Evolutionary conservation across 2,329 filamentous ascomycete genomes (phyloP).

Genomic region (Tetracladium maxilliforme): DNA sequence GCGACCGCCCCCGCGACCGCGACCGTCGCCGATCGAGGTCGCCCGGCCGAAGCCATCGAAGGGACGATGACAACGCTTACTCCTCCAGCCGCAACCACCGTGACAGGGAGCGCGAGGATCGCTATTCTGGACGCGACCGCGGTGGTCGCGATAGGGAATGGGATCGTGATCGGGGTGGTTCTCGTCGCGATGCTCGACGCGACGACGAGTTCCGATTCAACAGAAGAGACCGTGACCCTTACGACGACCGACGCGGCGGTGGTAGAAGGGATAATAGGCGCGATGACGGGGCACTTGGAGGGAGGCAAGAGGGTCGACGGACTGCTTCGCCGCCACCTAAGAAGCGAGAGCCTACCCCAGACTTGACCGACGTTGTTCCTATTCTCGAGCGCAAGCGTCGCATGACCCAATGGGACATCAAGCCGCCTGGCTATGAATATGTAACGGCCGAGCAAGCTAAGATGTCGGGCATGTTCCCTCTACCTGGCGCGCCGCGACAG

Average conservation of each 20-base stretch:
- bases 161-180: constrained; percentile 53
- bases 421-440: constrained; percentile 94
- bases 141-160: constrained; percentile 58
- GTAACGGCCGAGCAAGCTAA: constrained; percentile 98
- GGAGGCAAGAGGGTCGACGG: constrained; percentile 32
- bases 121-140: constrained; percentile 60
- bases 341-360: constrained; percentile 90
- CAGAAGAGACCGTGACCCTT: constrained; percentile 43
- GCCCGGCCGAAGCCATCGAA: constrained; percentile 56
- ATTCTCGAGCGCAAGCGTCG: constrained; percentile 79
- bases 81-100: constrained; percentile 86
- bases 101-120: constrained; percentile 84
- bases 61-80: constrained; percentile 71
- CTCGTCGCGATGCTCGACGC: constrained; percentile 45
- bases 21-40: constrained; percentile 72
- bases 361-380: constrained; percentile 74
- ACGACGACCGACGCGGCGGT: constrained; percentile 42
- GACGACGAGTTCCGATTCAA: constrained; percentile 48
- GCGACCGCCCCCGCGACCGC: constrained; percentile 24
- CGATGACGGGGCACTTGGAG: constrained; percentile 27
- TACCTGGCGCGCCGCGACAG: constrained; percentile 87
- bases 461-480: constrained; percentile 95
- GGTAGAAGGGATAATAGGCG: constrained; percentile 22
- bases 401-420: constrained; percentile 98
- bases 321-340: constrained; percentile 72